phyloP scores from a whole-genome alignment of 2,329 filamentous ascomycete genomes.

The Pestalotiopsis fici region DNA sequence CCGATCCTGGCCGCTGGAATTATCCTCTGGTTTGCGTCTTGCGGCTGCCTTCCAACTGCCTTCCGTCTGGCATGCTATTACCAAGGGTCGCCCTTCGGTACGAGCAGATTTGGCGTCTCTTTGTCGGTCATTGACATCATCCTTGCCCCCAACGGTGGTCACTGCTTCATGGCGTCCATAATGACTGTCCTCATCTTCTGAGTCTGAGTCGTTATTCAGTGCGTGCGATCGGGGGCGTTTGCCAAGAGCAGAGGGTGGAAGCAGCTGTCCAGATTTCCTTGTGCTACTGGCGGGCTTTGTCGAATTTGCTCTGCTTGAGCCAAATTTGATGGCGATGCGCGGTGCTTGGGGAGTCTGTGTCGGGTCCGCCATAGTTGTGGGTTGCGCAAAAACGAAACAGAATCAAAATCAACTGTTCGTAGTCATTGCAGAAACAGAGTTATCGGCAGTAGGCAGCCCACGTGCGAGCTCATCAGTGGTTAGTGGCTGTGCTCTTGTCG shows the following conservation, averaged over 20 bases:
- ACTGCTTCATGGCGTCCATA: conserved; percentile 27
- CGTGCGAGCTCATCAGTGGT: too few relatives aligned
- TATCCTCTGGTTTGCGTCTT: conserved; percentile 20
- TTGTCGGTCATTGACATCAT: conserved; percentile 20
- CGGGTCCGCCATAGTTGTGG: conserved; percentile 37
- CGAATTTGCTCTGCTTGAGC: conserved; percentile 28
- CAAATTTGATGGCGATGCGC: conserved; percentile 52
- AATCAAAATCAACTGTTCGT: too few relatives aligned
- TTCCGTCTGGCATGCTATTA: conserved; percentile 30
- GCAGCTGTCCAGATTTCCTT: conserved; percentile 24
- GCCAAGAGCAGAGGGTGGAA: conserved; percentile 45
- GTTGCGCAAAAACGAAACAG: background rate
- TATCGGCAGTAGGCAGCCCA: background rate
- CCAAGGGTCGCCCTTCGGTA: conserved; percentile 17
- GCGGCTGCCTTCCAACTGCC: conserved; percentile 34
- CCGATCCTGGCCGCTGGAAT: conserved; percentile 1
- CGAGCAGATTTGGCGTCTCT: conserved; percentile 13
- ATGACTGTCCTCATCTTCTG: conserved; percentile 37
- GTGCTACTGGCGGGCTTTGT: conserved; percentile 27
- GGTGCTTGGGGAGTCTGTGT: conserved; percentile 29
- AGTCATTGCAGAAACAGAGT: too few relatives aligned
- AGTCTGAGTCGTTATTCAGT: conserved; percentile 43
- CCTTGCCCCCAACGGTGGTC: conserved; percentile 31
- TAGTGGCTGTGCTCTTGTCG: too few relatives aligned
- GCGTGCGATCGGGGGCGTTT: conserved; percentile 48